A percentile compares a stretch with the other conserved stretches of the same genome.
Evolutionary conservation across 148 eudicot species (phyloP).

Genomic region (Suaeda aralocaspica): DNA sequence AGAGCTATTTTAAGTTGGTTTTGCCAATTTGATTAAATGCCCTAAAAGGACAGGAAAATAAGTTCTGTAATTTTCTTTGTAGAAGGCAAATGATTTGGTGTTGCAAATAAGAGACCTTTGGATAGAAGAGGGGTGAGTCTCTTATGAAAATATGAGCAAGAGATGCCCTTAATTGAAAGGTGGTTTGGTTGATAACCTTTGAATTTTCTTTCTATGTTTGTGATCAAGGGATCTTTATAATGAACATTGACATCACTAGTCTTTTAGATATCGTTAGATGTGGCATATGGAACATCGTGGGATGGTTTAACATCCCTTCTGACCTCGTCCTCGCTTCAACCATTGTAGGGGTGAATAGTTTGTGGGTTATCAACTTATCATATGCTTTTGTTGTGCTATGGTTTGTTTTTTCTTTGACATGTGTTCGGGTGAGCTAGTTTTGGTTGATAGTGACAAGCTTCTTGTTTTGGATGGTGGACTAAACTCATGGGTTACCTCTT

Average conservation of each 20-base stretch:
- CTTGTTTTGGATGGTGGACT: background rate
- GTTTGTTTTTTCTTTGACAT: no score
- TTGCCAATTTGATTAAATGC: background rate
- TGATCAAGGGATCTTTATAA: background rate
- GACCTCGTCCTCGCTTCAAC: no score
- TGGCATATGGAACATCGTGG: background rate
- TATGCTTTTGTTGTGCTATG: no score
- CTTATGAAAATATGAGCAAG: background rate
- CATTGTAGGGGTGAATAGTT: no score
- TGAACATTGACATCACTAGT: background rate
- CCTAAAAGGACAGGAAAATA: background rate
- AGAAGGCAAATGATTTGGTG: background rate
- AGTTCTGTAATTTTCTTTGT: background rate
- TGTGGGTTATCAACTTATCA: no score
- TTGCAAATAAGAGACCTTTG: no score
- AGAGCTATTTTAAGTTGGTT: background rate
- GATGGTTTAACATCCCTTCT: background rate
- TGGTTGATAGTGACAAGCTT: no score
- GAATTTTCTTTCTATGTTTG: background rate
- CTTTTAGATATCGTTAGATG: background rate
- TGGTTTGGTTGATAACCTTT: no score
- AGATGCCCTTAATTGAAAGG: no score
- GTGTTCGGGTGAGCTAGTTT: no score
- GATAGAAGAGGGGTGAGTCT: background rate
- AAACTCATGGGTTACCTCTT: background rate